Conservation (phyloP, 768 basidiomycete genomes). For the Suillus variegatus region DNA sequence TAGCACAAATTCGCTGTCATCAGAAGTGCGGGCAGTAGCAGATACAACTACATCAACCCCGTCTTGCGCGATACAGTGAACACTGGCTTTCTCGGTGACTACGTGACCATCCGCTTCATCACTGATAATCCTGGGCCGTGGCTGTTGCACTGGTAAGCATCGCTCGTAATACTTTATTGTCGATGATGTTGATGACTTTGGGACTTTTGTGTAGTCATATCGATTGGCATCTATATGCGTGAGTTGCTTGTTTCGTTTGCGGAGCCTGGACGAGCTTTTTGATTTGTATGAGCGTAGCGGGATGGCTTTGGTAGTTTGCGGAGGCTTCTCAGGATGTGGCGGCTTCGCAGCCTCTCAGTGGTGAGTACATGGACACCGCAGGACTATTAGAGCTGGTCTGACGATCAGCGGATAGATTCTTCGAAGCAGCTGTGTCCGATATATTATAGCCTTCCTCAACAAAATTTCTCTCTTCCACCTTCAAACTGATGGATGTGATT, state of each 20-base stretch:
- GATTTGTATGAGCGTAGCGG: background rate
- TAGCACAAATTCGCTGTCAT: slow-evolving; percentile 1
- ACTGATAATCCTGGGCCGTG: slow-evolving; percentile 3
- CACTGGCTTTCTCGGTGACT: background rate
- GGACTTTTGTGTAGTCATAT: background rate
- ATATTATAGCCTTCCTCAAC: slow-evolving; percentile 1
- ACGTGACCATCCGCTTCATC: background rate
- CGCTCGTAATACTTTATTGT: background rate
- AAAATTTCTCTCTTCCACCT: background rate
- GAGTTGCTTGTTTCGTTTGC: background rate
- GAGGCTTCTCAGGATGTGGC: background rate
- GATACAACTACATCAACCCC: background rate
- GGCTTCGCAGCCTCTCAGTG: background rate
- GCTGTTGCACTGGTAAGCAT: background rate
- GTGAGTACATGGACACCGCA: too few species aligned
- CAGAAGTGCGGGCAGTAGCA: background rate
- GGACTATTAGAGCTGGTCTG: background rate
- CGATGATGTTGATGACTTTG: background rate
- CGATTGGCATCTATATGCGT: background rate
- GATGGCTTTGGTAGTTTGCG: background rate
- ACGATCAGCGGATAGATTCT: background rate
- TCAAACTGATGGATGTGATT: background rate
- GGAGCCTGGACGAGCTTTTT: background rate
- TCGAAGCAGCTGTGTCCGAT: slow-evolving; percentile 1
- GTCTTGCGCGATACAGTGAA: background rate